phyloP scores from a whole-genome alignment of 345 rosid genomes.

The Arabidopsis thaliana region DNA sequence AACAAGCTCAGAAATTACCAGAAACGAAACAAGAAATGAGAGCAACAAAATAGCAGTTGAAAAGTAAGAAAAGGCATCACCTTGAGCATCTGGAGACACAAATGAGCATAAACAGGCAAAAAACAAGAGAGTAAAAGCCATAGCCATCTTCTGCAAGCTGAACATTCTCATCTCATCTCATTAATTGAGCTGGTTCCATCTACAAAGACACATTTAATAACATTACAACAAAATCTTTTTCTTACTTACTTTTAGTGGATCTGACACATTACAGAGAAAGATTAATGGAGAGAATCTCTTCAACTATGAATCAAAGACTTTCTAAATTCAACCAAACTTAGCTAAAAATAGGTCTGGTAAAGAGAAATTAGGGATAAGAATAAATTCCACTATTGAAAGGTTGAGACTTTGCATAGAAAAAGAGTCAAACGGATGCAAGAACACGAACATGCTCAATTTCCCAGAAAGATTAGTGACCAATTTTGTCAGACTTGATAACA shows the following conservation, averaged over 20 bases:
- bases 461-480: constrained; percentile 8
- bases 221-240: background rate
- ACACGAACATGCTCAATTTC: constrained; percentile 24
- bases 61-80: constrained; percentile 44
- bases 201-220: constrained; percentile 9
- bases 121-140: constrained; percentile 51
- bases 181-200: constrained; percentile 36
- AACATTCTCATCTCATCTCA: constrained; percentile 47
- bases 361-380: background rate
- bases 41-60: background rate
- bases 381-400: background rate
- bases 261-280: constrained; percentile 20
- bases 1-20: constrained; percentile 9
- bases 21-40: background rate
- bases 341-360: background rate
- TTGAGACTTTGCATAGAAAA: constrained; percentile 18
- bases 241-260: constrained; percentile 27
- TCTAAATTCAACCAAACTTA: background rate
- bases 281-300: background rate
- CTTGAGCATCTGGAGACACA: constrained; percentile 76
- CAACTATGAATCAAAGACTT: constrained; percentile 17
- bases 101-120: constrained; percentile 57
- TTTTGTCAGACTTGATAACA: constrained; percentile 13
- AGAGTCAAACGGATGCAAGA: constrained; percentile 1
- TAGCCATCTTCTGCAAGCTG: constrained; percentile 56